Evolutionary conservation across 305 asterid genomes (phyloP).

Genomic region (Ilex paraguariensis): DNA sequence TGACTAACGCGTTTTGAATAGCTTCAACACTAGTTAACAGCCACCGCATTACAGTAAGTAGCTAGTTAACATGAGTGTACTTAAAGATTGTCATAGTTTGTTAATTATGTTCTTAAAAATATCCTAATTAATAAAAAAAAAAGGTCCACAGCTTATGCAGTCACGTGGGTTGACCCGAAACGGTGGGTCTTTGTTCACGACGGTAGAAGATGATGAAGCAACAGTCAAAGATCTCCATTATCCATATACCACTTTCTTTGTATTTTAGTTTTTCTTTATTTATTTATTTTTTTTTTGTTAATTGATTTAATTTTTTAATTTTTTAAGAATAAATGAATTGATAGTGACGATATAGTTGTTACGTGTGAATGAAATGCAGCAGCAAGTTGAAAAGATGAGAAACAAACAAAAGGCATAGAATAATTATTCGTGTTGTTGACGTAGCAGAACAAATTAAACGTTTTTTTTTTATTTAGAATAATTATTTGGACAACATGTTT

Average conservation of each 20-base stretch:
- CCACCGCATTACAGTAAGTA: too few species aligned
- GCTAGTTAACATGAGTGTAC: too few species aligned
- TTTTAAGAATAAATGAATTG: too few species aligned
- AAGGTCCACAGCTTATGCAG: slow-evolving; percentile 10
- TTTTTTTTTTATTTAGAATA: slow-evolving; percentile 1
- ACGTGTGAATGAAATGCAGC: slow-evolving; percentile 14
- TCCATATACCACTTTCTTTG: slow-evolving; percentile 5
- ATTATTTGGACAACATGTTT: too few species aligned
- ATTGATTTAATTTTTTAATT: background rate
- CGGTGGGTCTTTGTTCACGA: slow-evolving; percentile 32
- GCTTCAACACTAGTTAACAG: too few species aligned
- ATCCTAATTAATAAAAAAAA: background rate
- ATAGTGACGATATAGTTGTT: background rate
- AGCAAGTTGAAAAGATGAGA: slow-evolving; percentile 1
- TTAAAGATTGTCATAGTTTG: too few species aligned
- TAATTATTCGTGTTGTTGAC: slow-evolving; percentile 23
- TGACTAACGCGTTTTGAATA: too few species aligned
- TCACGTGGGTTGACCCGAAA: slow-evolving; percentile 42
- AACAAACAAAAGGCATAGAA: slow-evolving; percentile 2
- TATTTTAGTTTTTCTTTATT: background rate
- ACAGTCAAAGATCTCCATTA: slow-evolving; percentile 17
- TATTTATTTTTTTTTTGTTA: background rate
- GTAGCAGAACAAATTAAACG: slow-evolving; percentile 4
- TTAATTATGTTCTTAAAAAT: too few species aligned
- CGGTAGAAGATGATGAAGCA: slow-evolving; percentile 22